A percentile compares a stretch with the other conserved stretches of the same genome.
These are phyloP conservation scores for Solanum medicagineum DNA, from an alignment of 257 asterid species.

Conservation along the genomic window DNA sequence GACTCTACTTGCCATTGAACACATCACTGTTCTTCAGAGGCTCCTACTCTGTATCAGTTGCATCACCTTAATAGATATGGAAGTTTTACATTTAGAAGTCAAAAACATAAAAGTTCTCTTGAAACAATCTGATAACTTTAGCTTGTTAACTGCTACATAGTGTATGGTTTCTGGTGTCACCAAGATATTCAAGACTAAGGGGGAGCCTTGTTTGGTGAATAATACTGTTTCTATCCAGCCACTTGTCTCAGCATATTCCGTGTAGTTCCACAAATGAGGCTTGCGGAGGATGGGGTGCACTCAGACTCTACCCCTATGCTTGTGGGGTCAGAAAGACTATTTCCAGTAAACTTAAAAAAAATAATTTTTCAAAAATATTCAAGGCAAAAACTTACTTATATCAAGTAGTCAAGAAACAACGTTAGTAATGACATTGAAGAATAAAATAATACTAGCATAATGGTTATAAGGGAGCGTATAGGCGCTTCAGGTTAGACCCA, in stretches of 20 bases:
- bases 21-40: background rate
- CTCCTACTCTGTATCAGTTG: background rate
- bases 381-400: too few relatives aligned
- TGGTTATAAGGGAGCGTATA: too few relatives aligned
- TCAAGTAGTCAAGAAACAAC: too few relatives aligned
- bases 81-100: background rate
- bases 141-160: background rate
- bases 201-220: background rate
- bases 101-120: background rate
- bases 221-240: background rate
- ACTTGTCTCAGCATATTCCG: background rate
- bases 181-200: background rate
- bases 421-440: too few relatives aligned
- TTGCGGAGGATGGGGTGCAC: background rate
- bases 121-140: background rate
- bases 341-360: too few relatives aligned
- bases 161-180: background rate
- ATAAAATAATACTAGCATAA: too few relatives aligned
- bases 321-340: too few relatives aligned
- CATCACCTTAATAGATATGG: background rate
- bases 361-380: too few relatives aligned
- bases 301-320: background rate
- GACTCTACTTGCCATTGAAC: background rate
- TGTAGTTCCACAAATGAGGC: background rate
- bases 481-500: too few relatives aligned